Conservation (phyloP, 2,329 filamentous ascomycete genomes). For the Parafenestella ontariensis region DNA sequence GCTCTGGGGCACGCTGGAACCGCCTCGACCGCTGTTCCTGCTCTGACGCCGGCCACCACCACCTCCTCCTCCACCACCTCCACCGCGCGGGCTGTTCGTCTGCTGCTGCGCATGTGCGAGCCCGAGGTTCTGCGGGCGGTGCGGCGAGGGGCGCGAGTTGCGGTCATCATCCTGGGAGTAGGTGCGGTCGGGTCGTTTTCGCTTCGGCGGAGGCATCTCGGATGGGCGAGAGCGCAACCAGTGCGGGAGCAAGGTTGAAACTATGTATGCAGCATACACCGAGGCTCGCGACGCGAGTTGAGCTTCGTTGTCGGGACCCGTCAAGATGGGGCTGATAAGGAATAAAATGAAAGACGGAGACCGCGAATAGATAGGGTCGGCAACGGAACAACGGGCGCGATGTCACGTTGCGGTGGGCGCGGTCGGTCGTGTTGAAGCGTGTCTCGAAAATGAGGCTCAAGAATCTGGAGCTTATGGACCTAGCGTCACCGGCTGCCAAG, state of each 20-base stretch:
- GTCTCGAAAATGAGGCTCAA: conserved; percentile 23
- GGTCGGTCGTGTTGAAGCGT: conserved; percentile 21
- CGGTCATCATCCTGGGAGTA: conserved; percentile 54
- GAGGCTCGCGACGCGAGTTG: conserved; percentile 15
- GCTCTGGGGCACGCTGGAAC: conserved; percentile 40
- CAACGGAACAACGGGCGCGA: conserved; percentile 12
- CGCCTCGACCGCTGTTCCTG: conserved; percentile 37
- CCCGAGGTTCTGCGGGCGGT: conserved; percentile 58
- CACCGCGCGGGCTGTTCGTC: conserved; percentile 39
- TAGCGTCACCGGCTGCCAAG: conserved; percentile 8
- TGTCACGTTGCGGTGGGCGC: conserved; percentile 23
- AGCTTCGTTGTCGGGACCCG: conserved; percentile 2
- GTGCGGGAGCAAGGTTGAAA: conserved; percentile 26
- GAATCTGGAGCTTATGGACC: conserved; percentile 1
- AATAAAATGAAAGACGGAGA: not conserved
- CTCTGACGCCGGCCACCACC: conserved; percentile 38
- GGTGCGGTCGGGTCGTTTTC: conserved; percentile 60
- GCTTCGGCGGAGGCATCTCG: conserved; percentile 64
- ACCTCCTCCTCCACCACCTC: too few species aligned
- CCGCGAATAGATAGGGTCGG: conserved; percentile 12
- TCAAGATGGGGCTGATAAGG: not conserved
- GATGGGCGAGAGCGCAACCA: conserved; percentile 38
- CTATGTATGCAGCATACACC: conserved; percentile 37
- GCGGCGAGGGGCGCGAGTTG: conserved; percentile 56
- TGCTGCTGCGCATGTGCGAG: conserved; percentile 58